phyloP scores from a whole-genome alignment of 1,284 basidiomycete species.

The Sphaerobolus stellatus region DNA sequence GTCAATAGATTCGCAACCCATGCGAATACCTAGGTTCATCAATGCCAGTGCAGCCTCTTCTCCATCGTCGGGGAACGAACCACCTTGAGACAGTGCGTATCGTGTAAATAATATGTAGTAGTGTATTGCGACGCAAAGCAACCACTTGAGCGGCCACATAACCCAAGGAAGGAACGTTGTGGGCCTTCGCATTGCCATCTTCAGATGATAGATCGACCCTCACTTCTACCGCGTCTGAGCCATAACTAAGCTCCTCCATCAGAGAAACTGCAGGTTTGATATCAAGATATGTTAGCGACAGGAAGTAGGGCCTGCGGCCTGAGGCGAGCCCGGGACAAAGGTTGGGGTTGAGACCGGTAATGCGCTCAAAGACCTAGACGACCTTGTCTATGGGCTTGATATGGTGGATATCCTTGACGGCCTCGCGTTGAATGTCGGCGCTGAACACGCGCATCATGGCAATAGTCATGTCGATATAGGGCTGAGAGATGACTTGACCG shows the following conservation, averaged over 20 bases:
- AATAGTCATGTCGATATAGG: constrained; percentile 99
- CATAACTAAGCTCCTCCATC: constrained; percentile 75
- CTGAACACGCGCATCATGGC: constrained; percentile 98
- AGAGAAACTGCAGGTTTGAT: constrained; percentile 68
- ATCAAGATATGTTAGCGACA: constrained; percentile 91
- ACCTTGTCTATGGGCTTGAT: constrained; percentile 54
- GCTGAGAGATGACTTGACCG: constrained; percentile 95
- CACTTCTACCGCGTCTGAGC: constrained; percentile 91
- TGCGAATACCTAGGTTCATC: constrained; percentile 75
- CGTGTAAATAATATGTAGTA: constrained; percentile 90
- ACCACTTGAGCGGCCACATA: constrained; percentile 87
- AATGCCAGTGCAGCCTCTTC: constrained; percentile 77
- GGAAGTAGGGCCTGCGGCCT: constrained; percentile 72
- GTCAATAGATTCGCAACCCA: constrained; percentile 92
- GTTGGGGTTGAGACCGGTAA: constrained; percentile 76
- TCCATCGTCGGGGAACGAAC: constrained; percentile 83
- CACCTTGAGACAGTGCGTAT: constrained; percentile 91
- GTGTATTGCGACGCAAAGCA: constrained; percentile 73
- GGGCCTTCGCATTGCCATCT: constrained; percentile 34
- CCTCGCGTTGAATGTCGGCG: constrained; percentile 70
- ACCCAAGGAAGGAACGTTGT: constrained; percentile 63
- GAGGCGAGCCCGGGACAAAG: constrained; percentile 57
- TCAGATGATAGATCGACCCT: constrained; percentile 87
- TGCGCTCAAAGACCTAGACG: constrained; percentile 77
- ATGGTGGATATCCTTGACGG: constrained; percentile 81